A percentile compares a stretch with the other conserved stretches of the same genome.
These are phyloP conservation scores for Raffaelea arxii DNA, from an alignment of 2,329 filamentous ascomycete genomes.

Conservation along the genomic window DNA sequence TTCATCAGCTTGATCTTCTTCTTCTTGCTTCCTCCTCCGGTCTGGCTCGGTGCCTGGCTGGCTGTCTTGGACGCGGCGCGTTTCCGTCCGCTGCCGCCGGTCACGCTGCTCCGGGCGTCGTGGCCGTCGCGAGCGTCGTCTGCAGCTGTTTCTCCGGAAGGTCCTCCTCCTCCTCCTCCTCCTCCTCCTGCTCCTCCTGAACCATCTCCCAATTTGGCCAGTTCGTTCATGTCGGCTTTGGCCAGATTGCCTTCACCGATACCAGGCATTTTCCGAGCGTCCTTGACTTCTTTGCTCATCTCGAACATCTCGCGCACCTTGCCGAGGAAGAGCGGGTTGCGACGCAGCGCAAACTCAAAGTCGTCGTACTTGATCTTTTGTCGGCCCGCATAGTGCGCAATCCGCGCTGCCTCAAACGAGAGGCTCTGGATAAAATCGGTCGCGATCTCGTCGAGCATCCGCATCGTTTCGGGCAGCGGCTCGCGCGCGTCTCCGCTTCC, in stretches of 20 bases:
- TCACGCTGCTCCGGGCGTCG: constrained; percentile 5
- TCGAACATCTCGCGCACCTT: constrained; percentile 83
- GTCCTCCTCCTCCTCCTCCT: constrained; percentile 7
- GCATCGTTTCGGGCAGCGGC: constrained; percentile 74
- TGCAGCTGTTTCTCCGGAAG: constrained; percentile 1
- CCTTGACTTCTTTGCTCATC: constrained; percentile 79
- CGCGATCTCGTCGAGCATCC: constrained; percentile 86
- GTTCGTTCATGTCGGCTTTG: constrained; percentile 17
- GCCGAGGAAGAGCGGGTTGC: constrained; percentile 77
- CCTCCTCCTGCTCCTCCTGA: too few relatives aligned
- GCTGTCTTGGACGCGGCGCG: constrained; percentile 3
- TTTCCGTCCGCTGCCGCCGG: constrained; percentile 5
- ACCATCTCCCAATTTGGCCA: constrained; percentile 13
- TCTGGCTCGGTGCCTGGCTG: constrained; percentile 6
- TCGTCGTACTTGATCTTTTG: constrained; percentile 98
- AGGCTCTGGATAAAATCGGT: constrained; percentile 95
- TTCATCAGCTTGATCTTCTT: constrained; percentile 12
- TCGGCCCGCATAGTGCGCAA: constrained; percentile 75
- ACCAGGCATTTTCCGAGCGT: constrained; percentile 66
- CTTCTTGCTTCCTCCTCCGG: constrained; percentile 10
- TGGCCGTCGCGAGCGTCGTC: constrained; percentile 4
- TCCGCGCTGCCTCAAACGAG: constrained; percentile 78
- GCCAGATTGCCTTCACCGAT: constrained; percentile 44
- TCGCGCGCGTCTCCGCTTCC: constrained; percentile 70
- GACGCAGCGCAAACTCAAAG: constrained; percentile 86